Conservation (phyloP, 306 rosid genomes). For the Pterocarpus santalinus region DNA sequence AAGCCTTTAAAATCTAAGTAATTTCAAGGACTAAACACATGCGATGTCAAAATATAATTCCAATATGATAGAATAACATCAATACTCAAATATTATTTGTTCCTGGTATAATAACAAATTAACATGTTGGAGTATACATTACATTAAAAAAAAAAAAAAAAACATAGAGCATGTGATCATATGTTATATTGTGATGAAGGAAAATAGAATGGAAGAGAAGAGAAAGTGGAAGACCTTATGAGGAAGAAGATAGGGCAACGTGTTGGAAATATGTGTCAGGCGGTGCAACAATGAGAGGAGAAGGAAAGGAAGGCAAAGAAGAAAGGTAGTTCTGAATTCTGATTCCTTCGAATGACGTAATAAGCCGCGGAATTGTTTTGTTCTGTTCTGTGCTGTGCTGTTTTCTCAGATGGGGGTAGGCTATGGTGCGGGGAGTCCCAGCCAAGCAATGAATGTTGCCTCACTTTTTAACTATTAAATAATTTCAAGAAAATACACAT, state of each 20-base stretch:
- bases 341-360: background rate
- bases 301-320: background rate
- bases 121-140: background rate
- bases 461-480: too few relatives aligned
- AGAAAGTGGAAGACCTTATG: background rate
- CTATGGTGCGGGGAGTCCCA: too few relatives aligned
- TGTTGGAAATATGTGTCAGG: background rate
- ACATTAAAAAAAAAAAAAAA: background rate
- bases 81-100: constrained; percentile 14
- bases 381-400: background rate
- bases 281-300: background rate
- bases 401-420: background rate
- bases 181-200: background rate
- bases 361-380: background rate
- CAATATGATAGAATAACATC: background rate
- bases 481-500: too few relatives aligned
- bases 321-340: background rate
- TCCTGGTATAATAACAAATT: background rate
- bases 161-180: background rate
- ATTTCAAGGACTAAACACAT: background rate
- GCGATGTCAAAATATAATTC: constrained; percentile 15
- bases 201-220: background rate
- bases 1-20: too few relatives aligned
- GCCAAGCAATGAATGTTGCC: too few relatives aligned
- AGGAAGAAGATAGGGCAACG: background rate